phyloP scores from a whole-genome alignment of 2,329 filamentous ascomycete genomes.

The Fragosphaeria purpurea region DNA sequence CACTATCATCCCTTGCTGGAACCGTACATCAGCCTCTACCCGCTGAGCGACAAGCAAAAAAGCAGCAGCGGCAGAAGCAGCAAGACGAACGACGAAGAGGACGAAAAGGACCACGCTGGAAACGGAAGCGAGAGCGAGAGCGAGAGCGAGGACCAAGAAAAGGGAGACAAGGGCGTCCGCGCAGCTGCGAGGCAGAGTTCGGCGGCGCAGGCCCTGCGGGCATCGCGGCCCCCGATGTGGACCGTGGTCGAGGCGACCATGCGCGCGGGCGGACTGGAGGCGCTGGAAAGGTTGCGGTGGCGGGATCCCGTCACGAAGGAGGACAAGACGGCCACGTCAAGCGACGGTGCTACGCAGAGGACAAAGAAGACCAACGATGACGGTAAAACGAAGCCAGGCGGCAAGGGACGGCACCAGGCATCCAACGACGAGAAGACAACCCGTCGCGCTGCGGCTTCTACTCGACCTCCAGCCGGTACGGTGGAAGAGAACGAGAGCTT shows the following conservation, averaged over 20 bases:
- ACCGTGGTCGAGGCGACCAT: constrained; percentile 54
- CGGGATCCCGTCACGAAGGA: constrained; percentile 22
- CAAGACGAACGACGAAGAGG: constrained; percentile 20
- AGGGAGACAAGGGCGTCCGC: constrained; percentile 1
- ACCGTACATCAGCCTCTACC: constrained; percentile 57
- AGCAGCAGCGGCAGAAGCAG: constrained; percentile 12
- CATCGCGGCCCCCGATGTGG: constrained; percentile 55
- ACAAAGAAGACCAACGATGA: constrained; percentile 1
- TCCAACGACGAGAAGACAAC: background rate
- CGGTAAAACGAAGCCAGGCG: too few species aligned
- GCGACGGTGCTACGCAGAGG: background rate
- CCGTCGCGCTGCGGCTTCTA: too few species aligned
- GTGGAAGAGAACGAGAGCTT: constrained; percentile 27
- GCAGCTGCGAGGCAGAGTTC: constrained; percentile 20
- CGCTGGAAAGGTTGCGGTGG: constrained; percentile 46
- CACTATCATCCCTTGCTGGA: constrained; percentile 62
- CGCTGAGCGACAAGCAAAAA: constrained; percentile 13
- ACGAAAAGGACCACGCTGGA: background rate
- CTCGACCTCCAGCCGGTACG: background rate
- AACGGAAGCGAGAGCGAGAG: background rate
- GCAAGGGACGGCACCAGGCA: constrained; percentile 1
- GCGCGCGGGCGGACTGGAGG: constrained; percentile 43
- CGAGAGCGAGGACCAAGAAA: constrained; percentile 19
- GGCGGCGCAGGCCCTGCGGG: constrained; percentile 32
- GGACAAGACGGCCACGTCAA: background rate